Base-by-base conservation (phyloP, 768 basidiomycete genomes). In the Podaxis sp. region DNA sequence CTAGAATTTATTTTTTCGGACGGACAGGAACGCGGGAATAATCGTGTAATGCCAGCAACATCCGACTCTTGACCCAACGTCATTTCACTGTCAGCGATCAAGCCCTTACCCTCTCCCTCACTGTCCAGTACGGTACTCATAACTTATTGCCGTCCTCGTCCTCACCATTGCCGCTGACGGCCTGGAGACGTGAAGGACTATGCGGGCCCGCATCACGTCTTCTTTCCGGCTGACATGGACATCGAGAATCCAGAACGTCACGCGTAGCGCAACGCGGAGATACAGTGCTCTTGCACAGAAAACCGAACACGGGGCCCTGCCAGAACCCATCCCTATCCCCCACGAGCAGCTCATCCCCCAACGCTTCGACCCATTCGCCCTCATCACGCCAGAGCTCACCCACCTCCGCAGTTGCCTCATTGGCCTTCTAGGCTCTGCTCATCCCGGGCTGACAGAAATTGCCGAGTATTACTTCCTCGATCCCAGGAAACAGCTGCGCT, bases 381-480 rank as follows among this genome's bases (percentile, higher is more conserved):
- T 95, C 46, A 83, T 97, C 62, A 82, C 84, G 44, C 74, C 86
- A 14, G 91, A 98, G 70, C 82, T 98, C 36, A 71, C 80, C 25
- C 78, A 81, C 57, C 78, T 99, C 44, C 87, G 89, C 60, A 79
- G 82, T 18, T 88, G 84, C 53, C 79, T 98, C 47, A 78, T 94
- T 62, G 76, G 79, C 61, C 81, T 98, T 42, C 82, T 98, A 5
- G 95, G 93, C 18, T 89, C 91, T 2, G 90, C 93, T 6, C 93
- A 98, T 72, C 91, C 96, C 0, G 85, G 87, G 3, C 86, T 98
- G 55, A 85, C 88, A 62, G 87, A 91, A 55, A 87, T 97, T 57
- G 95, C 96, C 2, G 84, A 91, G 64, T 95, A 92, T 74, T 98
- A 97, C 77, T 98, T 98, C 71, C 75, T 88, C 52, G 86, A 91